These are phyloP conservation scores for Grosmannia penicillata DNA, from an alignment of 2,329 filamentous ascomycete species.

Conservation along the genomic window DNA sequence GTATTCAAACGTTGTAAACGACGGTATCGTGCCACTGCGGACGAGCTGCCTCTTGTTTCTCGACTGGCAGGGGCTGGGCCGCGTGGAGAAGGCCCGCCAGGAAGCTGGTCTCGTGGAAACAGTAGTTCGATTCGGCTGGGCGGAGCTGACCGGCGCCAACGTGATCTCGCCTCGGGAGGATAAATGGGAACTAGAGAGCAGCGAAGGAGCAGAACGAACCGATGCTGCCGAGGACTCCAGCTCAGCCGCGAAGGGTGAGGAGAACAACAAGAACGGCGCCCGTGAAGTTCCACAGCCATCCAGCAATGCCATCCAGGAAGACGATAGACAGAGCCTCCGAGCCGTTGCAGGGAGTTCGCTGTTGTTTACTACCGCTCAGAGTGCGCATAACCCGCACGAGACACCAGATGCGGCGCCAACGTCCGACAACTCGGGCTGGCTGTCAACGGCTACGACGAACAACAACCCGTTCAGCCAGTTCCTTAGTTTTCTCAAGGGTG, in stretches of 20 bases:
- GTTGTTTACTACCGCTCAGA: background rate
- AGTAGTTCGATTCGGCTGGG: constrained; percentile 87
- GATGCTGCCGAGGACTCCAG: background rate
- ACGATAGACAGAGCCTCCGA: constrained; percentile 44
- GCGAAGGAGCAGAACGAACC: constrained; percentile 10
- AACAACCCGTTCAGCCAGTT: constrained; percentile 50
- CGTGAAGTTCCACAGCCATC: constrained; percentile 57
- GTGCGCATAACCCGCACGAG: constrained; percentile 10
- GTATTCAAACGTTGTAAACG: constrained; percentile 95
- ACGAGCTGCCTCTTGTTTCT: constrained; percentile 94
- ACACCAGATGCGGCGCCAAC: background rate
- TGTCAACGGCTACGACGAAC: constrained; percentile 19
- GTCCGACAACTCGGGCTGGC: constrained; percentile 13
- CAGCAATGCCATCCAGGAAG: constrained; percentile 49
- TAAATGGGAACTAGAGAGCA: constrained; percentile 24
- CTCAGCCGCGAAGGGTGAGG: no score
- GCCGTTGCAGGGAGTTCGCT: constrained; percentile 22
- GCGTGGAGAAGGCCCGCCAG: constrained; percentile 84
- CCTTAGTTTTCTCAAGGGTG: constrained; percentile 40
- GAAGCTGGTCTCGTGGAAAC: constrained; percentile 89
- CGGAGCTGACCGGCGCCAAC: constrained; percentile 69
- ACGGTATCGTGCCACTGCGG: constrained; percentile 86
- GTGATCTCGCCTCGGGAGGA: constrained; percentile 30
- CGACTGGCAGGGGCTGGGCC: constrained; percentile 86
- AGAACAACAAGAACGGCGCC: constrained; percentile 11